These are phyloP conservation scores for Termitomyces sp. DNA, from an alignment of 768 basidiomycete species.

Conservation along the genomic window DNA sequence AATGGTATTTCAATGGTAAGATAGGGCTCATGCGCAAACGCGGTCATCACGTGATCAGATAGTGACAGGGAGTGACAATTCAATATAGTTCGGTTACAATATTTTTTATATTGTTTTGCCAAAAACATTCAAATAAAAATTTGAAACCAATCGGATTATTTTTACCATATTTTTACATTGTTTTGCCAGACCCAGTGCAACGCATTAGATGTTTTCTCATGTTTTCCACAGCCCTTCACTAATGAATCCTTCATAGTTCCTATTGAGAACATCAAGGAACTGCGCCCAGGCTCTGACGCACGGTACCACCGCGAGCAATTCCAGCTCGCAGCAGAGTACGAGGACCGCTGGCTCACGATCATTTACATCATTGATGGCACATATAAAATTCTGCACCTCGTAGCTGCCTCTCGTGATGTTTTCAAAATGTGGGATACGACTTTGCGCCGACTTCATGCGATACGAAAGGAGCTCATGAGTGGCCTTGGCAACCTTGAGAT, in stretches of 20 bases:
- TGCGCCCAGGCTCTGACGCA: constrained; percentile 73
- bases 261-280: constrained; percentile 85
- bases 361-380: constrained; percentile 73
- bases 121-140: no score
- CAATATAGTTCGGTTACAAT: no score
- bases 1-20: no score
- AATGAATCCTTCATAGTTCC: constrained; percentile 47
- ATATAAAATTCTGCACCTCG: constrained; percentile 84
- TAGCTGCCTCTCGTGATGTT: constrained; percentile 56
- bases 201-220: constrained; percentile 57
- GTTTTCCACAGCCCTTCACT: constrained; percentile 18
- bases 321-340: constrained; percentile 58
- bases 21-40: no score
- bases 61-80: no score
- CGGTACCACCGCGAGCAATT: constrained; percentile 74
- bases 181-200: no score
- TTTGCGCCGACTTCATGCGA: constrained; percentile 58
- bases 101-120: no score
- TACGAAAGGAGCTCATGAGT: constrained; percentile 71
- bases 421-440: constrained; percentile 58
- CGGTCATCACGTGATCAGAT: no score
- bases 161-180: no score
- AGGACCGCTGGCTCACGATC: constrained; percentile 83
- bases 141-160: no score
- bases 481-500: constrained; percentile 66